Conservation (phyloP, 1,139 yeast genomes). For the Meyerozyma guilliermondii region DNA sequence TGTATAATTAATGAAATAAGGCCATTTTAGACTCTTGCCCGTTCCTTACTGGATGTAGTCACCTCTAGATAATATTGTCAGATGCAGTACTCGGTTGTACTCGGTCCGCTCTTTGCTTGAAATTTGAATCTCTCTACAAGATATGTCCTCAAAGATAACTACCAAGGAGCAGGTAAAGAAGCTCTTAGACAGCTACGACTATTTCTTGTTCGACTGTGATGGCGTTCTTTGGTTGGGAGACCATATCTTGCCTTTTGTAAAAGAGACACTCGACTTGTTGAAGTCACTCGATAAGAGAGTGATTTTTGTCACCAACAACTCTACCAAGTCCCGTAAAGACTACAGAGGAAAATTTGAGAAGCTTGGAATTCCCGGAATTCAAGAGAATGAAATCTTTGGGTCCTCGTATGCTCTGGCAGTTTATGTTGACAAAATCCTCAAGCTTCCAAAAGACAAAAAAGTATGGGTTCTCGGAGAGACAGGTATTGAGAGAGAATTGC, state of each 20-base stretch:
- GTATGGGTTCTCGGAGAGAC: slow-evolving; percentile 45
- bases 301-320: slow-evolving; percentile 90
- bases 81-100: neutral
- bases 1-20: neutral
- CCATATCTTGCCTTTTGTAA: slow-evolving; percentile 36
- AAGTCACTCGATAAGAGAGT: slow-evolving; percentile 49
- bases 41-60: neutral
- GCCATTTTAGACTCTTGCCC: neutral
- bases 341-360: slow-evolving; percentile 72
- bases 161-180: slow-evolving; percentile 16
- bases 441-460: slow-evolving; percentile 61
- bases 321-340: slow-evolving; percentile 79
- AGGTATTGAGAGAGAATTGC: slow-evolving; percentile 40
- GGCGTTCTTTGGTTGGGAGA: slow-evolving; percentile 49
- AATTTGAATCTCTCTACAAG: neutral
- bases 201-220: slow-evolving; percentile 43
- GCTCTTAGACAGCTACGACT: slow-evolving; percentile 30
- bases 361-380: slow-evolving; percentile 62
- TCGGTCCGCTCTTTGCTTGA: neutral
- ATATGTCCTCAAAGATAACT: slow-evolving; percentile 18
- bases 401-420: slow-evolving; percentile 90
- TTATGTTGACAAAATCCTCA: slow-evolving; percentile 70
- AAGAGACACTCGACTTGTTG: slow-evolving; percentile 34
- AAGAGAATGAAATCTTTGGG: slow-evolving; percentile 77
- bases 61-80: neutral